Percentiles rank a stretch among this genome's conserved stretches.
These are phyloP conservation scores for Exobasidium cylindrosporum DNA, from an alignment of 1,284 basidiomycete species.

Conservation along the genomic window DNA sequence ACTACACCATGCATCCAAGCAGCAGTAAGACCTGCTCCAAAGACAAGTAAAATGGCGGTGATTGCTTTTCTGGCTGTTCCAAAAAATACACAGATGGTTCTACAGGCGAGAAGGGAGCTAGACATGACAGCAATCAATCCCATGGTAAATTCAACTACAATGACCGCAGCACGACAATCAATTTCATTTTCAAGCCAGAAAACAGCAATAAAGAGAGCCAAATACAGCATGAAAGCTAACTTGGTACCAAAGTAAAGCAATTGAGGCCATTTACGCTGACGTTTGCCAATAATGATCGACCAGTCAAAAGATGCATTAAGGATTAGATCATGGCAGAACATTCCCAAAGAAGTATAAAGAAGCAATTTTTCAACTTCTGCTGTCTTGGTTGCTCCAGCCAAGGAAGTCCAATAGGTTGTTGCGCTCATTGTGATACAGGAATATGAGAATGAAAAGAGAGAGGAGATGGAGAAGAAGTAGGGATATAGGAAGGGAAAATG, in stretches of 20 bases:
- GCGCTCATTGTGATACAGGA: neutral
- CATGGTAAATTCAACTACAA: constrained; percentile 17
- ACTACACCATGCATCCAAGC: constrained; percentile 15
- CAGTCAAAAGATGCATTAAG: constrained; percentile 11
- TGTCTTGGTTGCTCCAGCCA: neutral
- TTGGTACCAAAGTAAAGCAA: constrained; percentile 19
- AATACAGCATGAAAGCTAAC: constrained; percentile 12
- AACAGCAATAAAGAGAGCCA: constrained; percentile 10
- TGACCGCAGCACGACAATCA: constrained; percentile 13
- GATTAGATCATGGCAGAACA: constrained; percentile 6
- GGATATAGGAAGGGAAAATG: neutral
- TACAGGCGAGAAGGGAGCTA: constrained; percentile 16
- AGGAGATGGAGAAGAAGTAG: neutral
- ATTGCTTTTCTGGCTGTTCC: constrained; percentile 13
- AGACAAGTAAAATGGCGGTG: constrained; percentile 3
- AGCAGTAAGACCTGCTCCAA: constrained; percentile 4
- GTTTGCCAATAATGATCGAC: constrained; percentile 12
- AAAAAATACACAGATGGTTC: constrained; percentile 20
- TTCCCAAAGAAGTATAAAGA: neutral
- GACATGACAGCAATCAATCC: constrained; percentile 12
- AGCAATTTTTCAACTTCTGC: neutral
- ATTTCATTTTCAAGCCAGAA: constrained; percentile 7
- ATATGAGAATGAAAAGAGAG: neutral
- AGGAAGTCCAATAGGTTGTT: neutral
- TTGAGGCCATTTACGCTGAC: constrained; percentile 14